Base-by-base conservation (phyloP, 345 rosid genomes). In the Acer campestre region DNA sequence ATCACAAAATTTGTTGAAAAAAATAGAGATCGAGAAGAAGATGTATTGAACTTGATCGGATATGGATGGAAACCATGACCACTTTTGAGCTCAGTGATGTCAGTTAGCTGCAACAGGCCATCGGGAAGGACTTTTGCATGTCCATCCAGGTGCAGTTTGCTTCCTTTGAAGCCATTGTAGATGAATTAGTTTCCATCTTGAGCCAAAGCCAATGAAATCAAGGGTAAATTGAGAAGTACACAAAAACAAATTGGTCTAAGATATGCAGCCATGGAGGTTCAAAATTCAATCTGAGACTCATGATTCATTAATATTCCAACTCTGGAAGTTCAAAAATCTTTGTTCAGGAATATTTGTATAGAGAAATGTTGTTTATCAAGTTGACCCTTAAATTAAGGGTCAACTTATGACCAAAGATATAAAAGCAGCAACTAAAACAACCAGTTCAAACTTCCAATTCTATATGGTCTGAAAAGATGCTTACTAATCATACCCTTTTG, bases 1-100 rank as follows among this genome's bases (percentile, higher is more conserved):
- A 86, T 85, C 10, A 85, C 86, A 59, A 88, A 88, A 22, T 61
- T 79, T 27, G 90, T 81, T 18, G 88, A 87, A 51, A 87, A 83
- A 10, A 84, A 82, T 25, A 73, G 80, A 64, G 38, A 35, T 35
- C 0, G 38, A 35, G 38, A 35, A 31, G 35, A 31, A 35, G 38
- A 35, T 35, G 38, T 35, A 5, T 35, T 35, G 38, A 35, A 35
- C 38, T 35, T 35, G 38, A 35, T 35, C 38, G 38, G 38, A 35
- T 35, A 35, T 35, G 38, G 38, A 35, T 35, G 38, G 38, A 35
- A 35, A 35, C 38, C 6, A 35, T 35, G 38, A 35, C 38, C 0
- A 4, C 38, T 35, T 0, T 35, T 35, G 5, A 35, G 38, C 35
- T 31, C 35, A 31, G 35, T 31, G 35, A 31, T 31, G 35, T 31